Conservation (phyloP, 441 rosid species). For the Populus tomentosa region DNA sequence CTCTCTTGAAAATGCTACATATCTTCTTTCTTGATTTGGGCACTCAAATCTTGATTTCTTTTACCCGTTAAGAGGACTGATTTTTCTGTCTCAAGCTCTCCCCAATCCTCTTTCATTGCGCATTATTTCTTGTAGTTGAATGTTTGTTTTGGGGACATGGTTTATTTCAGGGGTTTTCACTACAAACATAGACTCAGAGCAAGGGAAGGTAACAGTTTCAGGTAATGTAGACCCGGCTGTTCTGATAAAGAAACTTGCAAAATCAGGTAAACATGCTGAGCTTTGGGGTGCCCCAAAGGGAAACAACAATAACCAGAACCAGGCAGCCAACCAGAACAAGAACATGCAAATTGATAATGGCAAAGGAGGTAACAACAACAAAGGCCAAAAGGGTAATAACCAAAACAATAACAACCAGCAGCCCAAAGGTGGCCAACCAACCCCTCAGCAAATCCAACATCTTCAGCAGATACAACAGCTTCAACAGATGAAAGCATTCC, state of each 20-base stretch:
- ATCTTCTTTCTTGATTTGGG: not conserved
- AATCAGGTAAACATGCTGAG: conserved; percentile 95
- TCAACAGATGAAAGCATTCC: conserved; percentile 56
- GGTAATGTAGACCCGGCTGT: conserved; percentile 66
- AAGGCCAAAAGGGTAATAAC: conserved; percentile 23
- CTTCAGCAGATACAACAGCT: conserved; percentile 52
- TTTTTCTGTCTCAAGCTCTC: not conserved
- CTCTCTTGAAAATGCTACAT: not conserved
- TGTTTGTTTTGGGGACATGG: not conserved
- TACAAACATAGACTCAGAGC: conserved; percentile 69
- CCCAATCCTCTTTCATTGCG: not conserved
- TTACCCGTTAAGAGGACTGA: not conserved
- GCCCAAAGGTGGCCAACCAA: conserved; percentile 45
- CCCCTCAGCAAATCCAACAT: conserved; percentile 33
- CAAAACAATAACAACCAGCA: conserved; percentile 18
- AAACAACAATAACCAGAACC: conserved; percentile 37
- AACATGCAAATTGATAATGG: conserved; percentile 64
- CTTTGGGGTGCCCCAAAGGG: conserved; percentile 64
- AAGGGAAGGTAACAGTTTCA: conserved; percentile 79
- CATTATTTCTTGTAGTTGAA: conserved; percentile 1
- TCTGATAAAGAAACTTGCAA: conserved; percentile 76
- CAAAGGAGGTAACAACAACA: conserved; percentile 40
- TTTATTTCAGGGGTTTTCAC: conserved; percentile 63
- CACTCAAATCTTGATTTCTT: not conserved
- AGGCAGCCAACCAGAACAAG: conserved; percentile 53